Evolutionary conservation across 2,329 filamentous ascomycete genomes (phyloP).

Genomic region (Bretziella fagacearum): DNA sequence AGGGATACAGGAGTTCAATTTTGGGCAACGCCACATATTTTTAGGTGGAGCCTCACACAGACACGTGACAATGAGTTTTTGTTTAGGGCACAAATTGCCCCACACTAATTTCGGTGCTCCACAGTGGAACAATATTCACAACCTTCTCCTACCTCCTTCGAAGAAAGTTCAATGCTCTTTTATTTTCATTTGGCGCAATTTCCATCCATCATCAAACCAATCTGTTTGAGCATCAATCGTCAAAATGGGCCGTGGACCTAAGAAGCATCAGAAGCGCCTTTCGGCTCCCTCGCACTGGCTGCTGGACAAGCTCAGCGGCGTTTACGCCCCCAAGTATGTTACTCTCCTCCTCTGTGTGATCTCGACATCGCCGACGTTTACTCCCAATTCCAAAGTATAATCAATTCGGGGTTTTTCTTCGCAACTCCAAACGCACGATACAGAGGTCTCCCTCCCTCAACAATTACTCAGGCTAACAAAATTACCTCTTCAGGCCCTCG

Average conservation of each 20-base stretch:
- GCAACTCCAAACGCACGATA: neutral
- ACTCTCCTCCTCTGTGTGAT: neutral
- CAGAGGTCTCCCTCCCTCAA: neutral
- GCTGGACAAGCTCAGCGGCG: constrained; percentile 96
- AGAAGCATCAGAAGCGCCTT: constrained; percentile 99
- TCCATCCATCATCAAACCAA: constrained; percentile 10
- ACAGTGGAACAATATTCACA: too few relatives aligned
- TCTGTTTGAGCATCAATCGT: constrained; percentile 20
- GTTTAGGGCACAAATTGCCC: constrained; percentile 8
- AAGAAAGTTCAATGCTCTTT: neutral
- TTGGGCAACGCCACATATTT: too few relatives aligned
- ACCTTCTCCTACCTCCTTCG: neutral
- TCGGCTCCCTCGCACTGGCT: constrained; percentile 99
- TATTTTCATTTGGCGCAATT: neutral
- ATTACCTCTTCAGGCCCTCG: constrained; percentile 32
- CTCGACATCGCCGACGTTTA: neutral
- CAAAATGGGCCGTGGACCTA: constrained; percentile 55
- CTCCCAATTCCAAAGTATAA: neutral
- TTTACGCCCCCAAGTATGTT: constrained; percentile 45
- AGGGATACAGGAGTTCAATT: too few relatives aligned
- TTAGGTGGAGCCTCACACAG: neutral
- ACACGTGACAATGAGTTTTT: neutral
- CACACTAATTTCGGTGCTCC: constrained; percentile 2
- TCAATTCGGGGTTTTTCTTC: neutral
- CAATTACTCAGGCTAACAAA: constrained; percentile 7